phyloP scores from a whole-genome alignment of 805 yeast species.

The Metschnikowia sp. region DNA sequence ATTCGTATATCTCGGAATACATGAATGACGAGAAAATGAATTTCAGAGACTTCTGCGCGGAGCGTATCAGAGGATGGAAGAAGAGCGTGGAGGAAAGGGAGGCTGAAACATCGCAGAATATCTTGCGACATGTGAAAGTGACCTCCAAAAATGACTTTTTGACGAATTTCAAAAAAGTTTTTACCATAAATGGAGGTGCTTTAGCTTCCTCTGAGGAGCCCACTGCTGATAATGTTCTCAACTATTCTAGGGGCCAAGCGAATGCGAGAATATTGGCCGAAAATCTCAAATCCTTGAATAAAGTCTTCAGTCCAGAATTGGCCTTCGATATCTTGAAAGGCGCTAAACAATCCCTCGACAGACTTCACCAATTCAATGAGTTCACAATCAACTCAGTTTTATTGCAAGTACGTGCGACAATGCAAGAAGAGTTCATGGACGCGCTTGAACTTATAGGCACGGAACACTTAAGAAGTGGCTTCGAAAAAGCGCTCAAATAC shows the following conservation, averaged over 20 bases:
- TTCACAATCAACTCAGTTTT: slow-evolving; percentile 34
- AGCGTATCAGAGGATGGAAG: slow-evolving; percentile 32
- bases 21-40: slow-evolving; percentile 32
- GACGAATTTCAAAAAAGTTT: slow-evolving; percentile 62
- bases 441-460: slow-evolving; percentile 61
- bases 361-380: slow-evolving; percentile 40
- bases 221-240: slow-evolving; percentile 8
- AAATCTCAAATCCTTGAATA: slow-evolving; percentile 71
- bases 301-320: slow-evolving; percentile 76
- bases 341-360: slow-evolving; percentile 61
- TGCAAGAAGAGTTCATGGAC: slow-evolving; percentile 63
- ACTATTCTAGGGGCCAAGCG: slow-evolving; percentile 70
- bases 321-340: slow-evolving; percentile 67
- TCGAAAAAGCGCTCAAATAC: slow-evolving; percentile 71
- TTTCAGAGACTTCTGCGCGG: slow-evolving; percentile 26
- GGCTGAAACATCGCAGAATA: slow-evolving; percentile 43
- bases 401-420: slow-evolving; percentile 35
- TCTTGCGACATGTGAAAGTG: slow-evolving; percentile 48
- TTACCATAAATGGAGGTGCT: slow-evolving; percentile 26
- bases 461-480: slow-evolving; percentile 81
- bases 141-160: slow-evolving; percentile 57
- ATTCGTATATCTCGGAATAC: slow-evolving; percentile 38
- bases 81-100: slow-evolving; percentile 40
- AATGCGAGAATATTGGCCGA: slow-evolving; percentile 72
- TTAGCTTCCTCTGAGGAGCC: background rate